phyloP scores from a whole-genome alignment of 371 early-diverging fungal genomes.

The Cokeromyces recurvatus region DNA sequence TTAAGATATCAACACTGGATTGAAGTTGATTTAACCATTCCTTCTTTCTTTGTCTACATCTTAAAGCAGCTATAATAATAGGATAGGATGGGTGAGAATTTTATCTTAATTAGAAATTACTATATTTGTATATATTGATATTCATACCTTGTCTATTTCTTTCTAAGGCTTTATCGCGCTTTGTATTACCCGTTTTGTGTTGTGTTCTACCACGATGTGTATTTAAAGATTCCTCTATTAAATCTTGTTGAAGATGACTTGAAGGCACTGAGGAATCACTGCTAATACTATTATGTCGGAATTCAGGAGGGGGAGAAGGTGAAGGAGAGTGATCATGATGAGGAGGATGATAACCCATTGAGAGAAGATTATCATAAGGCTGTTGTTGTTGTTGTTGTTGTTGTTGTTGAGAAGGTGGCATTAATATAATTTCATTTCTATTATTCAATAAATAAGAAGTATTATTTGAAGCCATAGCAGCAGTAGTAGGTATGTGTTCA shows the following conservation, averaged over 20 bases:
- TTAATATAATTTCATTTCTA: no score
- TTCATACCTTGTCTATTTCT: slow-evolving; percentile 66
- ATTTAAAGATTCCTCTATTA: no score
- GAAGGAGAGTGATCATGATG: background rate
- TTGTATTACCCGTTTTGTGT: background rate
- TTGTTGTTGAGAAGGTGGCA: background rate
- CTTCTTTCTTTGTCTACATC: slow-evolving; percentile 87
- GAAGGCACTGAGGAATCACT: no score
- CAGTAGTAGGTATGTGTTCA: no score
- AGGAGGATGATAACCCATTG: no score
- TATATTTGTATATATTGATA: no score
- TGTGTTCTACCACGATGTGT: background rate
- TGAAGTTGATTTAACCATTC: slow-evolving; percentile 77
- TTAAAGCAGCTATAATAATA: slow-evolving; percentile 68
- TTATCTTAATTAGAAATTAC: no score
- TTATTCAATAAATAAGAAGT: no score
- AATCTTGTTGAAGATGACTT: no score
- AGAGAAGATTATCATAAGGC: background rate
- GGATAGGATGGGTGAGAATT: no score
- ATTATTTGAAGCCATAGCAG: no score
- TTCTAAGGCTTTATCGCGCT: slow-evolving; percentile 40
- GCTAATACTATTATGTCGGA: background rate
- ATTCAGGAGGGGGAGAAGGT: background rate
- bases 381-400: background rate
- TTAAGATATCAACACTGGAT: slow-evolving; percentile 63